Conservation (phyloP, 257 asterid genomes). For the Linaria vulgaris region DNA sequence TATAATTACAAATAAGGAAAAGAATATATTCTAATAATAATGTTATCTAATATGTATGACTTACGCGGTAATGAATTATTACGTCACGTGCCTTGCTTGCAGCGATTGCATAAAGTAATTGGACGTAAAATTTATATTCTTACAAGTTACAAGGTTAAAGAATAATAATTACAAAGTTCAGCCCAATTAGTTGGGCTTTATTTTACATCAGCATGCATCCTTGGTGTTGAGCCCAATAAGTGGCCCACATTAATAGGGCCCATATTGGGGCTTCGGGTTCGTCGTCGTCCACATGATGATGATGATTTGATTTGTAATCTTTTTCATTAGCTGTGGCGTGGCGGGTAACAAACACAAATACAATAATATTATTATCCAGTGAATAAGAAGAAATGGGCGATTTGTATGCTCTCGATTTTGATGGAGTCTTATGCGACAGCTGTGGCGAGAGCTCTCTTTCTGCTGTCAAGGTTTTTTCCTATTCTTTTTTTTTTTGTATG, state of each 20-base stretch:
- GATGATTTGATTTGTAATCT: background rate
- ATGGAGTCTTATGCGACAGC: slow-evolving; percentile 96
- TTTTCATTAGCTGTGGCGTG: slow-evolving; percentile 26
- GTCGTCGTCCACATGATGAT: no score
- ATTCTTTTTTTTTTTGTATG: background rate
- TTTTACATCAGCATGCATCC: background rate
- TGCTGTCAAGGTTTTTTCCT: slow-evolving; percentile 74
- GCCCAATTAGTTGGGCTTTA: slow-evolving; percentile 1
- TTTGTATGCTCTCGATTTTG: slow-evolving; percentile 91
- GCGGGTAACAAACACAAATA: slow-evolving; percentile 31
- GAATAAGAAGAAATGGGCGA: slow-evolving; percentile 55
- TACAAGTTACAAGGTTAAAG: no score
- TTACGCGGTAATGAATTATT: no score
- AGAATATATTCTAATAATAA: no score
- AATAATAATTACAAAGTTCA: background rate
- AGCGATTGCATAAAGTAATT: no score
- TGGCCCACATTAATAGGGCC: no score
- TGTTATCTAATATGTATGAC: no score
- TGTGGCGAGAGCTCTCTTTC: slow-evolving; percentile 97
- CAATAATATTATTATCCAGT: background rate
- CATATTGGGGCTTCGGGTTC: no score
- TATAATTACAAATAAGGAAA: no score
- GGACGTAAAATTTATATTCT: no score
- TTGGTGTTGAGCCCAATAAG: no score
- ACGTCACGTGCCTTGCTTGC: no score